Base-by-base conservation (phyloP, 2,329 filamentous ascomycete genomes). In the Xylaria sp. region DNA sequence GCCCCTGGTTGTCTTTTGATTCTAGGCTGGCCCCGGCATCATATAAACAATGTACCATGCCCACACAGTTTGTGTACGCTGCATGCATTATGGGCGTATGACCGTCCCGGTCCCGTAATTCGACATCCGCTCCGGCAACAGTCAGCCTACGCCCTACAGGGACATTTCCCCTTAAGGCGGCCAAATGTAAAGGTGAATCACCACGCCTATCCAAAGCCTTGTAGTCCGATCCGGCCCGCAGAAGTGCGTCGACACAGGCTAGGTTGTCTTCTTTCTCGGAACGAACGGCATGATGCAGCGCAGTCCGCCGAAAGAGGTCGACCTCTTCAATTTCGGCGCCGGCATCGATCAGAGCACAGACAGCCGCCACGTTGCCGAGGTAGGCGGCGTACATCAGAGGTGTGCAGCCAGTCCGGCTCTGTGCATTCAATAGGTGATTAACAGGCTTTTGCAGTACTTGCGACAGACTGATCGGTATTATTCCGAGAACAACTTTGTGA, bases 21-120 rank as follows among this genome's bases (percentile, higher is more conserved):
- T 56, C 42, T 25, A 56, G 40, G 53, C 15, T 56, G 19, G 28
- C 53, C 42, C 53, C 31, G 9, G 42, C 42, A 28, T 56, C 17
- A 12, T 38, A 56, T 14, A 56, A 19, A 47, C 19, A 38, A 14
- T 31, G 42, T 28, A 47, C 21, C 31, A 38, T 25, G 31, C 17
- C 53, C 31, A 56, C 42, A 28, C 28, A 4, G 28, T 28, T 38
- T 5, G 12, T 8, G 12, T 9, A 37, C 28, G 42, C 42, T 15
- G 53, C 42, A 47, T 21, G 31, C 14, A 1, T 17, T 31, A 56
- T 12, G 7, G 53, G 53, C 21, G 31, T 56, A 6, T n/a, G n/a
- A n/a, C n/a, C n/a, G n/a, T 11, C 14, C 28, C 4, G 28, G 17
- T 37, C 38, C 11, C 2, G 17, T 37, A 40, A 7, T n/a, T 56